Base-by-base conservation (phyloP, 257 asterid species). In the Lantana camara region DNA sequence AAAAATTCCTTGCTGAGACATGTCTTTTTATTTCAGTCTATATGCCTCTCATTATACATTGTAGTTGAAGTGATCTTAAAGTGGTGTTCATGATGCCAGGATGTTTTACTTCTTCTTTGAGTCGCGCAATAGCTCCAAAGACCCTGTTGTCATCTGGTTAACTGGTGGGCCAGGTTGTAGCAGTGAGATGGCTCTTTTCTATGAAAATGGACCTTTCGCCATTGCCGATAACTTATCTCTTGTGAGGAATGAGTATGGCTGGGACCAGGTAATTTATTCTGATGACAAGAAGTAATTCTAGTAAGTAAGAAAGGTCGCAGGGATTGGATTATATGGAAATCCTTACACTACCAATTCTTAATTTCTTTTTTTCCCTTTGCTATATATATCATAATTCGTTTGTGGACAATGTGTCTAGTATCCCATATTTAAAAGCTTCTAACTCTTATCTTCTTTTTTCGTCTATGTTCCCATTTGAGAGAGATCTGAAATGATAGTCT, bases 151-250 rank as follows among this genome's bases (percentile, higher is more conserved):
- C 52, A 93, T 93, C 80, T 93, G 98, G 98, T 75, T 93, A 82
- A 93, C 97, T 60, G 97, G 97, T 59, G 98, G 98, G 16, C 98
- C 98, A 60, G 98, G 98, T 55, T 93, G 98, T 78, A 83, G 97
- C 79, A 89, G 98, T 68, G 98, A 93, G 79, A 78, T 87, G 89
- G 98, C 96, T 46, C 95, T 89, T 59, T 92, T 92, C 81, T 89
- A 87, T 57, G 98, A 92, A 77, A 93, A 93, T 79, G 98, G 98
- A 14, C 98, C 98, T 56, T 93, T 87, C 79, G 52, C 67, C 21
- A 79, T 93, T 68, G 79, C 95, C 32, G 72, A 82, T 41, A 83
- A 92, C 46, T 61, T 89, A 71, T 83, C 98, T 44, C 98, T 93
- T 63, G 80, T 66, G 65, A 64, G 79, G 86, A 93, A 89, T 69